Conservation (phyloP, 1,284 basidiomycete genomes). For the Xanthoconium separans region DNA sequence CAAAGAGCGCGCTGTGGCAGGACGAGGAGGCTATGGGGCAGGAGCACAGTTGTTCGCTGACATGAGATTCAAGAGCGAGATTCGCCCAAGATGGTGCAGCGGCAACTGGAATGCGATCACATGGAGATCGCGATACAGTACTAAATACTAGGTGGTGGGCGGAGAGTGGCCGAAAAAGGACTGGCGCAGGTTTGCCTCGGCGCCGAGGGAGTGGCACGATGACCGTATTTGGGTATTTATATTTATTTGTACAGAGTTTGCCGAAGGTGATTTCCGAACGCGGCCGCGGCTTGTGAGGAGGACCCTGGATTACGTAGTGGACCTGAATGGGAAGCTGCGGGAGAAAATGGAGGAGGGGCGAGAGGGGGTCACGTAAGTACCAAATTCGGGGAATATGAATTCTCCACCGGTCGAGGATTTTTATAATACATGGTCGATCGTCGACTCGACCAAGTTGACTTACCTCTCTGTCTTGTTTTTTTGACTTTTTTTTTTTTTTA, state of each 20-base stretch:
- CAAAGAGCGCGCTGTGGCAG: conserved; percentile 27
- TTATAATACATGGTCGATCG: conserved; percentile 39
- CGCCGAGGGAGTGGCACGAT: conserved; percentile 38
- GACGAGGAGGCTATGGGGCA: conserved; percentile 18
- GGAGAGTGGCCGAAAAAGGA: conserved; percentile 28
- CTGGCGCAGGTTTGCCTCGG: conserved; percentile 32
- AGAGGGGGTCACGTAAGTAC: conserved; percentile 32
- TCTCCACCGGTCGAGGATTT: conserved; percentile 39
- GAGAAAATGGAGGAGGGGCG: conserved; percentile 32
- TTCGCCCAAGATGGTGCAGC: conserved; percentile 35
- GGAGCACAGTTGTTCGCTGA: conserved; percentile 26
- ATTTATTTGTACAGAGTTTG: conserved; percentile 34
- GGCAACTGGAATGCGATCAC: conserved; percentile 34
- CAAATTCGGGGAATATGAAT: conserved; percentile 40
- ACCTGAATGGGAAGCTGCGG: conserved; percentile 31
- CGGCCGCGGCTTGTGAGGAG: conserved; percentile 35
- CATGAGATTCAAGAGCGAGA: conserved; percentile 34
- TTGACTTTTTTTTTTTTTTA: conserved; percentile 19
- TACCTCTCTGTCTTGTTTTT: conserved; percentile 27
- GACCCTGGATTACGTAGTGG: conserved; percentile 36
- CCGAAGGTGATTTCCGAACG: conserved; percentile 41
- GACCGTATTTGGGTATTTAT: conserved; percentile 21
- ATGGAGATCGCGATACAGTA: conserved; percentile 36
- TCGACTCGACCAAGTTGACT: conserved; percentile 27
- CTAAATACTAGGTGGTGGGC: conserved; percentile 16